phyloP scores from a whole-genome alignment of 148 eudicot genomes.

The Dysphania ambrosioides region DNA sequence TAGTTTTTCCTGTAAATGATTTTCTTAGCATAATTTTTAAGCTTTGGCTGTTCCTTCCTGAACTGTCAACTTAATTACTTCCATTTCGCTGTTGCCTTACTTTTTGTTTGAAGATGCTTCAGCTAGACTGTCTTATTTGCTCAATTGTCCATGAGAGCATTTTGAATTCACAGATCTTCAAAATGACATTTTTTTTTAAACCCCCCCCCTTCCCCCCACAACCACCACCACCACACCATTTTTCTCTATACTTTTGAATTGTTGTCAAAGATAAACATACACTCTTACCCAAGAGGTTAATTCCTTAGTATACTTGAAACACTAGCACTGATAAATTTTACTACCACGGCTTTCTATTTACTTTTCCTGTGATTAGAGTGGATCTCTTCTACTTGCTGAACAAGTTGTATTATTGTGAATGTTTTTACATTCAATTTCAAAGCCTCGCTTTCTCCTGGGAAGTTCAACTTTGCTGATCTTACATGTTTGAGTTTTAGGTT shows the following conservation, averaged over 20 bases:
- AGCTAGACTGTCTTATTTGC: not conserved
- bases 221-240: not conserved
- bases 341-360: not conserved
- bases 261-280: not conserved
- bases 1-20: not conserved
- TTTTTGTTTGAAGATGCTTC: not conserved
- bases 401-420: not conserved
- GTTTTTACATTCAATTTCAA: not conserved
- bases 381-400: not conserved
- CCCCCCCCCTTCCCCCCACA: no score
- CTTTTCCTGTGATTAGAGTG: not conserved
- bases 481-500: constrained; percentile 45
- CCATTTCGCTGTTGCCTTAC: not conserved
- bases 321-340: not conserved
- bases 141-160: not conserved
- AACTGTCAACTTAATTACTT: not conserved
- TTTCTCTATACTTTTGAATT: not conserved
- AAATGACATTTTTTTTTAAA: not conserved
- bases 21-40: not conserved
- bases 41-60: not conserved
- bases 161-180: not conserved
- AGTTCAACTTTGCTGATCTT: not conserved
- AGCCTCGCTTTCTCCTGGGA: not conserved
- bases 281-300: not conserved
- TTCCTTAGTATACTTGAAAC: not conserved